A percentile compares a stretch with the other conserved stretches of the same genome.
These are phyloP conservation scores for Spathaspora jeffriesii DNA, from an alignment of 1,139 yeast species.

Conservation along the genomic window DNA sequence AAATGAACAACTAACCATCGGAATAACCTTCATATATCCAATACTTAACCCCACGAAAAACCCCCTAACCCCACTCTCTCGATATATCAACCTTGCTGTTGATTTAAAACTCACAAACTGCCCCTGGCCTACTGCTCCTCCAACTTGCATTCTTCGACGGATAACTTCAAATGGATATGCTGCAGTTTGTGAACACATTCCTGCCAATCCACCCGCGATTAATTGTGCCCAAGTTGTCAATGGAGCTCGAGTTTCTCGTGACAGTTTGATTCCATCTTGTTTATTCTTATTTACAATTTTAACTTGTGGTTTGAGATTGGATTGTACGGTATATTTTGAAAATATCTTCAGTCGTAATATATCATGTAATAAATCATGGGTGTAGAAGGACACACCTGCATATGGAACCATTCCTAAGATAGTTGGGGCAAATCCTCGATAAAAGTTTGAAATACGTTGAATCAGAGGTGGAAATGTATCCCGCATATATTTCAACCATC, in stretches of 20 bases:
- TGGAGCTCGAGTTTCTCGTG: conserved; percentile 62
- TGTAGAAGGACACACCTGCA: conserved; percentile 96
- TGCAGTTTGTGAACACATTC: conserved; percentile 93
- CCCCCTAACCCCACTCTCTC: conserved; percentile 79
- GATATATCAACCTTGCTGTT: conserved; percentile 59
- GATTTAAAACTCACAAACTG: conserved; percentile 54
- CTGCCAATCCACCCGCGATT: conserved; percentile 93
- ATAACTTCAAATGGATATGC: conserved; percentile 97
- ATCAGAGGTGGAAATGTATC: conserved; percentile 32
- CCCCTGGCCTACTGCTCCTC: conserved; percentile 73
- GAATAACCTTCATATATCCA: conserved; percentile 92
- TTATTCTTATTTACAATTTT: conserved; percentile 7
- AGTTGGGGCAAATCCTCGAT: conserved; percentile 94
- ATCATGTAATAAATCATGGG: conserved; percentile 92
- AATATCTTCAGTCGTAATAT: conserved; percentile 62
- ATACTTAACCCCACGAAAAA: conserved; percentile 93
- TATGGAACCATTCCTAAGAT: conserved; percentile 95
- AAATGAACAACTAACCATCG: conserved; percentile 97
- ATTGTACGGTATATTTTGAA: conserved; percentile 57
- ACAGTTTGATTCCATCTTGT: conserved; percentile 20
- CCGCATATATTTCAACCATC: conserved; percentile 36
- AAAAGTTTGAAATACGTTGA: conserved; percentile 65
- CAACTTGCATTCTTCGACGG: conserved; percentile 95
- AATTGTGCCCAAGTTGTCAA: conserved; percentile 90
- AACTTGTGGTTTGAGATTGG: conserved; percentile 6